Percentiles rank a stretch among this genome's conserved stretches.
Evolutionary conservation across 345 rosid genomes (phyloP).

Genomic region (Eucalyptus polyanthemos): DNA sequence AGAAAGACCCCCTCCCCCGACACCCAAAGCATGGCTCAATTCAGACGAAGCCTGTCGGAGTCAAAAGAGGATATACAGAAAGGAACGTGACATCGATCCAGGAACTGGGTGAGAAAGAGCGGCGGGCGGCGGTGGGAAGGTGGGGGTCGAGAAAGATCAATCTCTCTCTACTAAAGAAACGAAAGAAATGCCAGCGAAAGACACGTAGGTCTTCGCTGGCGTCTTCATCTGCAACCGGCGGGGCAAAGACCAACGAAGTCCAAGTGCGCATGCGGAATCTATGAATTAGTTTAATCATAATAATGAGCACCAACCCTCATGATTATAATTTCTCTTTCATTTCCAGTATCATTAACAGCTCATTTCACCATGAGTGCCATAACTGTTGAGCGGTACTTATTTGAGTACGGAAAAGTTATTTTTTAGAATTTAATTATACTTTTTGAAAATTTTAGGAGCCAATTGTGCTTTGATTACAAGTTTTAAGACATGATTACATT

Average conservation of each 20-base stretch:
- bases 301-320: not conserved
- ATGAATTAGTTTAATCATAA: not conserved
- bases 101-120: not conserved
- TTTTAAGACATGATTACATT: too few relatives aligned
- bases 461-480: fast-evolving
- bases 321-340: not conserved
- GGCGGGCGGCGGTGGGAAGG: not conserved
- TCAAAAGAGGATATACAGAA: not conserved
- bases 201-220: not conserved
- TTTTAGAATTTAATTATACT: too few relatives aligned
- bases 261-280: not conserved
- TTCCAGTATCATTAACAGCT: not conserved
- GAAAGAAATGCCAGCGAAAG: not conserved
- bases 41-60: not conserved
- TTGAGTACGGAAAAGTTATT: not conserved
- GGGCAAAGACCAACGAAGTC: not conserved
- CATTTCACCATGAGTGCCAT: not conserved
- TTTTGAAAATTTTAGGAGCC: fast-evolving
- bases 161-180: not conserved
- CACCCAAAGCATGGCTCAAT: not conserved
- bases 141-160: not conserved
- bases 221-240: not conserved
- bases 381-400: fast-evolving
- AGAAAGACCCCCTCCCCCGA: not conserved
- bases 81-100: not conserved